A percentile compares a stretch with the other conserved stretches of the same genome.
phyloP scores from a whole-genome alignment of 108 stramenopile species.

The Nitzschia inconspicua region DNA sequence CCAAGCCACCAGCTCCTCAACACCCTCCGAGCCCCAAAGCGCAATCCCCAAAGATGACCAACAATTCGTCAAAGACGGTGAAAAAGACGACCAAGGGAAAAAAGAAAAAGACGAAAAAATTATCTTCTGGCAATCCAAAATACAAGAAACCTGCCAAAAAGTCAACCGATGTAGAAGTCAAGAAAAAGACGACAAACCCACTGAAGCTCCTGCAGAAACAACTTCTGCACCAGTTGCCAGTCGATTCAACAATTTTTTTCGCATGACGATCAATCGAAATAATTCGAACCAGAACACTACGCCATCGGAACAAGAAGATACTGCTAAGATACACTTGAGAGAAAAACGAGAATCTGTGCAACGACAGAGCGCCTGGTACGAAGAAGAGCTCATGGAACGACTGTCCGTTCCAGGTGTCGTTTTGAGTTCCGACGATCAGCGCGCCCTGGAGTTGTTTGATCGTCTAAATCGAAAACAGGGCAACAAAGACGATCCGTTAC shows the following conservation, averaged over 20 bases:
- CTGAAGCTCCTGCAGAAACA: too few species aligned
- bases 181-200: not conserved
- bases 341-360: not conserved
- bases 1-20: too few species aligned
- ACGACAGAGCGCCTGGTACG: constrained; percentile 2
- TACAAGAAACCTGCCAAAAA: not conserved
- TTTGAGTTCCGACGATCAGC: not conserved
- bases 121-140: not conserved
- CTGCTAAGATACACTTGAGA: too few species aligned
- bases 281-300: not conserved
- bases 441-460: not conserved
- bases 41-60: not conserved
- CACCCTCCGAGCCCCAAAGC: constrained; percentile 8
- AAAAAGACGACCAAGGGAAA: not conserved
- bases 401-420: not conserved
- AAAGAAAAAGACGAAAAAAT: not conserved
- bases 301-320: too few species aligned
- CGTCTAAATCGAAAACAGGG: not conserved
- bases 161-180: not conserved
- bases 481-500: not conserved
- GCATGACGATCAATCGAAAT: too few species aligned
- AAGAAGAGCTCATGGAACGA: not conserved
- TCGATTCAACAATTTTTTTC: too few species aligned
- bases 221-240: too few species aligned
- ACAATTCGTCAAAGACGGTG: not conserved